Percentiles rank a stretch among this genome's conserved stretches.
These are phyloP conservation scores for Aspergillus aculeatinus DNA, from an alignment of 2,329 filamentous ascomycete species.

Conservation along the genomic window DNA sequence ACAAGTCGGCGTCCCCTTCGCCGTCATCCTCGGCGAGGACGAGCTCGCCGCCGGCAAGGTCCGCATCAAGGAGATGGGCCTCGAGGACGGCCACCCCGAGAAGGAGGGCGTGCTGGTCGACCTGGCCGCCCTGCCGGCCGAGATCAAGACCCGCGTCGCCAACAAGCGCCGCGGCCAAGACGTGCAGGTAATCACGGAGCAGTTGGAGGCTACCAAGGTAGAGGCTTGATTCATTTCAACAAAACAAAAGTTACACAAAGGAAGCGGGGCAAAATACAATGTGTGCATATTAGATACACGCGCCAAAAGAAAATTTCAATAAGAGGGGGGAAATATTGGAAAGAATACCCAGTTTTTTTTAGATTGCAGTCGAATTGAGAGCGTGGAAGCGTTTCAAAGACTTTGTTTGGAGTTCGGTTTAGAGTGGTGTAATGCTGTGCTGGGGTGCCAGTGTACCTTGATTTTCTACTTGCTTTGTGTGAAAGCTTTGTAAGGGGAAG, in stretches of 20 bases:
- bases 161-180: constrained; percentile 20
- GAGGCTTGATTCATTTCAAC: constrained; percentile 7
- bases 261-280: too few relatives aligned
- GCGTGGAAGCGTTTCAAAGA: neutral
- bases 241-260: too few relatives aligned
- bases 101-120: constrained; percentile 81
- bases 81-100: constrained; percentile 79
- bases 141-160: constrained; percentile 26
- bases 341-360: constrained; percentile 14
- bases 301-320: too few relatives aligned
- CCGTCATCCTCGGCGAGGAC: constrained; percentile 86
- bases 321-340: constrained; percentile 3
- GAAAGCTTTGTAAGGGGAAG: too few relatives aligned
- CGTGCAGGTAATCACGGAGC: constrained; percentile 18
- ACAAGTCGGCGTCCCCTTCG: constrained; percentile 74
- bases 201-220: constrained; percentile 26
- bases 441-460: too few relatives aligned
- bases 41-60: constrained; percentile 81
- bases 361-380: constrained; percentile 15
- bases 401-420: too few relatives aligned
- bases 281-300: too few relatives aligned
- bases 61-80: constrained; percentile 81
- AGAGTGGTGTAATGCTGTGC: too few relatives aligned
- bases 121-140: constrained; percentile 39
- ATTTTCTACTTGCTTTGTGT: too few relatives aligned